Conservation (phyloP, 2,329 filamentous ascomycete genomes). For the Helotiales sp. region DNA sequence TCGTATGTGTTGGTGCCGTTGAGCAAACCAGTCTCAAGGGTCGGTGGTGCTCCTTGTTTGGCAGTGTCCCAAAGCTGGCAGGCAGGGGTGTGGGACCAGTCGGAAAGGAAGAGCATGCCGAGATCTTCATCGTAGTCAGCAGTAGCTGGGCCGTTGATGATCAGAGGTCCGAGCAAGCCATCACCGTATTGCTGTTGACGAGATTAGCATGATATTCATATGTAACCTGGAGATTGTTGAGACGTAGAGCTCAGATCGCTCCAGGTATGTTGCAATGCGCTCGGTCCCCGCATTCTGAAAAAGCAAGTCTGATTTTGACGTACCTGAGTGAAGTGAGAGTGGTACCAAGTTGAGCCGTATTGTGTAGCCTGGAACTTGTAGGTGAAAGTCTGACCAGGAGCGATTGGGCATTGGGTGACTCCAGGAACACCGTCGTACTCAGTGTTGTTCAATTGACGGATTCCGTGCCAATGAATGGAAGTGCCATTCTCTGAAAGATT, state of each 20-base stretch:
- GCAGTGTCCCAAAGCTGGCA: constrained; percentile 28
- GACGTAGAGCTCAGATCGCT: too few relatives aligned
- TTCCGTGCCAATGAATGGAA: constrained; percentile 52
- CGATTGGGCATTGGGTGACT: constrained; percentile 66
- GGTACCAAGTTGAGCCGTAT: constrained; percentile 35
- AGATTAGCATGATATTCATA: too few relatives aligned
- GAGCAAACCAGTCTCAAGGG: constrained; percentile 31
- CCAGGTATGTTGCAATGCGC: too few relatives aligned
- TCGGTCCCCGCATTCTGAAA: neutral
- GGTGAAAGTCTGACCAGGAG: constrained; percentile 50
- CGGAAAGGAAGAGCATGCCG: constrained; percentile 30
- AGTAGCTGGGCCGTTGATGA: constrained; percentile 60
- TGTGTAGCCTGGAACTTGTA: constrained; percentile 39
- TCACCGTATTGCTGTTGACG: constrained; percentile 42
- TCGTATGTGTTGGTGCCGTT: constrained; percentile 34
- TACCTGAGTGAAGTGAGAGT: constrained; percentile 31
- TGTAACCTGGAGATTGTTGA: too few relatives aligned
- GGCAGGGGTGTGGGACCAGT: constrained; percentile 33
- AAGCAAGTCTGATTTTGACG: constrained; percentile 17
- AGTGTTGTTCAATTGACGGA: constrained; percentile 43
- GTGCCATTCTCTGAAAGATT: constrained; percentile 44
- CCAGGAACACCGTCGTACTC: constrained; percentile 42
- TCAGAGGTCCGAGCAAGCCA: constrained; percentile 58
- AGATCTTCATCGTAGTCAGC: constrained; percentile 55
- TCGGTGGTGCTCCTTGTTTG: constrained; percentile 26